Conservation (phyloP, 768 basidiomycete genomes). For the Pleurotus tuber-regium region DNA sequence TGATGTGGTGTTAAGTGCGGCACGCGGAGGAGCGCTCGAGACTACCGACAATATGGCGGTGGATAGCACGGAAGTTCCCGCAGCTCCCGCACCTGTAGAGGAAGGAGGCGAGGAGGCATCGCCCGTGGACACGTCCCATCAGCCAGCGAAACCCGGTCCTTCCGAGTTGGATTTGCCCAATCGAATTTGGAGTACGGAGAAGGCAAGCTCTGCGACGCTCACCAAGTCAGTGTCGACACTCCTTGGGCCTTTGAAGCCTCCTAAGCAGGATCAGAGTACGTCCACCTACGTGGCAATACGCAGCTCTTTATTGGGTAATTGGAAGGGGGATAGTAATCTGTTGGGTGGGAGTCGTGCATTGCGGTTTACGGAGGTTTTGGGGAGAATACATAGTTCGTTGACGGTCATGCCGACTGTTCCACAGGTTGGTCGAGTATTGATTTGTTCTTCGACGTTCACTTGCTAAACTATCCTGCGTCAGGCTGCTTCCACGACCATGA, state of each 20-base stretch:
- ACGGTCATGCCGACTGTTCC: slow-evolving; percentile 56
- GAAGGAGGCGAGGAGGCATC: not conserved
- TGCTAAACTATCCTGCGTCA: too few species aligned
- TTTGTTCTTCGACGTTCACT: too few species aligned
- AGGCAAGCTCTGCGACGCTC: not conserved
- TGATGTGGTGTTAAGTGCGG: slow-evolving; percentile 40
- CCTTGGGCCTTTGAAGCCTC: not conserved
- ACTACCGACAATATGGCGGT: not conserved
- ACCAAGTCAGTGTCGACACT: not conserved
- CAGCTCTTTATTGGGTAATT: slow-evolving; percentile 47
- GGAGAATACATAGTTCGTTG: slow-evolving; percentile 67
- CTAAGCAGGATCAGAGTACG: slow-evolving; percentile 13
- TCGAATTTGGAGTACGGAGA: not conserved
- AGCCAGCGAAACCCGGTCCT: too few species aligned
- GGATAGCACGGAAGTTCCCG: not conserved
- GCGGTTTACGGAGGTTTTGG: slow-evolving; percentile 52
- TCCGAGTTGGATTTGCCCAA: not conserved
- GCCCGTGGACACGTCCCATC: not conserved
- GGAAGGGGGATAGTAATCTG: slow-evolving; percentile 10
- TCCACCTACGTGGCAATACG: slow-evolving; percentile 28
- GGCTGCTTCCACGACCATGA: not conserved
- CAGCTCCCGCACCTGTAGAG: not conserved
- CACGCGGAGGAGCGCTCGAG: not conserved
- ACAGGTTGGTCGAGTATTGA: slow-evolving; percentile 28
- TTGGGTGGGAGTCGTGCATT: slow-evolving; percentile 8